Base-by-base conservation (phyloP, 148 eudicot genomes). In the Chenopodium suecicum region DNA sequence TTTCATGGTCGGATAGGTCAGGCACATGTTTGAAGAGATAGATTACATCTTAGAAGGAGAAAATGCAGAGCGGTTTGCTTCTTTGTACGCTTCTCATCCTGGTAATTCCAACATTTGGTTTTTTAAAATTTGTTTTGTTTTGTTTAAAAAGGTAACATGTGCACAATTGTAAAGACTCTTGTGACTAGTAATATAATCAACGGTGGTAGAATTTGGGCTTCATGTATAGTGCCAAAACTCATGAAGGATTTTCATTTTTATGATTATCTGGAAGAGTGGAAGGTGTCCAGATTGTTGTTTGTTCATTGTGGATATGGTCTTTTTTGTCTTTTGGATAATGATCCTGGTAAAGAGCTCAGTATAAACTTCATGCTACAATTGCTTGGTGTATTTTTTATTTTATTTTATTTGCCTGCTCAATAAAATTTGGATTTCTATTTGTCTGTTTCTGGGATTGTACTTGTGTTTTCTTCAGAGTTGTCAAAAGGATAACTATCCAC, bases 21-120 rank as follows among this genome's bases (percentile, higher is more conserved):
- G 99, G 86, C 99, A 96, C 86, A 96, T 96, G 99, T 96, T 96
- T 84, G 95, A 96, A 85, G 99, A 96, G 88, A 94, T 96, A 88
- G 99, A 96, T 88, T 96, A 96, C 84, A 87, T 96, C 84, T 87
- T 91, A 76, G 99, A 96, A 89, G 99, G 97, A 66, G 90, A 92
- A 86, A 94, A 96, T 84, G 97, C 98, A 29, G 99, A 96, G 86
- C 95, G 98, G 29, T 96, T 96, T 89, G 97, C 95, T 65, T 86
- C 92, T 78, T 86, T 96, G 52, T 96, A 91, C 78, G 91, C 90
- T 84, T 82, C 85, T 79, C 46, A 78, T 69, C 79, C 87, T 46
- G 37, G 99, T 95, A 89, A 91, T 92, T 80, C n/a, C 5, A 25
- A 46, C 27, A 54, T 25, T 25, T 52, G 32, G 34, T 27, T 19